phyloP scores from a whole-genome alignment of 2,329 filamentous ascomycete species.

The Colletotrichum sp. region DNA sequence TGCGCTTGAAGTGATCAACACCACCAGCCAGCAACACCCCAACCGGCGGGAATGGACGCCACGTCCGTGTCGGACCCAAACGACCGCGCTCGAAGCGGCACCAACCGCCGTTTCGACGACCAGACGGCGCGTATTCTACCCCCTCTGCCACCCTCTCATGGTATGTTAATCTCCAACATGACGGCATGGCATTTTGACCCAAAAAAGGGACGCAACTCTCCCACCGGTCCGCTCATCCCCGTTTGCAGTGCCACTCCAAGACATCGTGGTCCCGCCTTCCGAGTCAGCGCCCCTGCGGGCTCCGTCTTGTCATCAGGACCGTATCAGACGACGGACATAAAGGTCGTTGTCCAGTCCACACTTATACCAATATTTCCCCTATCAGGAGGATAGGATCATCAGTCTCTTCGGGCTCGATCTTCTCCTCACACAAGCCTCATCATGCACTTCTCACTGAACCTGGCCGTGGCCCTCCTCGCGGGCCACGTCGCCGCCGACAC shows the following conservation, averaged over 20 bases:
- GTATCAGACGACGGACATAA: neutral
- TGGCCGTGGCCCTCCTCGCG: neutral
- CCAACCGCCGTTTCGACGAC: neutral
- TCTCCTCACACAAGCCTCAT: neutral
- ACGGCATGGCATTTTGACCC: neutral
- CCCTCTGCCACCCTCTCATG: neutral
- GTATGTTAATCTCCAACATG: neutral
- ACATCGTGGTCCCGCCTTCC: neutral
- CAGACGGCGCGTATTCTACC: neutral
- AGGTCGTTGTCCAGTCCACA: neutral
- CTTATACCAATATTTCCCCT: neutral
- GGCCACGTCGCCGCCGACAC: neutral
- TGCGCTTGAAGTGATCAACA: neutral
- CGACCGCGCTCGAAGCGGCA: neutral
- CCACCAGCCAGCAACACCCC: neutral
- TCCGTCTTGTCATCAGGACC: neutral
- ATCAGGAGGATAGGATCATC: neutral
- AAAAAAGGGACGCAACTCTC: neutral
- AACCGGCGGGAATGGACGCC: neutral
- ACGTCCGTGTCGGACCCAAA: neutral
- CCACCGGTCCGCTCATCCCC: slow-evolving; percentile 3
- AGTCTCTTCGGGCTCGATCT: neutral
- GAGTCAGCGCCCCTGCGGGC: slow-evolving; percentile 7
- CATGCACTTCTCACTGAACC: slow-evolving; percentile 2
- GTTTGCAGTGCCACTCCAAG: neutral